Evolutionary conservation across 805 yeast species (phyloP).

Genomic region (Candida maltosa): DNA sequence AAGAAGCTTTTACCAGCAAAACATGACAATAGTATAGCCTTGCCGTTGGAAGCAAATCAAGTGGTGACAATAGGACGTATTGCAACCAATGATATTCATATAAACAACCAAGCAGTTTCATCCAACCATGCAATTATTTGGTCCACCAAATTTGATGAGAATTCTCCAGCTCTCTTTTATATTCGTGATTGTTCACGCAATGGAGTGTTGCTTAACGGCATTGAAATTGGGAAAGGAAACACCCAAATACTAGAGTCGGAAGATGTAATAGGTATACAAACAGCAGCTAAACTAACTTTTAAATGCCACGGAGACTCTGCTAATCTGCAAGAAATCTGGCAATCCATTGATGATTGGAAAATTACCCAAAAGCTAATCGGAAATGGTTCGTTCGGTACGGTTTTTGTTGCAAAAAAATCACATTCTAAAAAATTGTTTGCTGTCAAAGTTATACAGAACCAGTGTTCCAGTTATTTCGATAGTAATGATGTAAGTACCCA

Average conservation of each 20-base stretch:
- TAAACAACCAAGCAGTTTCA: conserved; percentile 41
- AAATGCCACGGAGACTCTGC: background rate
- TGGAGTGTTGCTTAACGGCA: conserved; percentile 47
- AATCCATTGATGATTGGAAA: conserved; percentile 30
- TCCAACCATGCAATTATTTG: conserved; percentile 46
- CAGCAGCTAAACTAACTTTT: conserved; percentile 5
- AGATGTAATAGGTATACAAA: conserved; percentile 38
- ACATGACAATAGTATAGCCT: too few species aligned
- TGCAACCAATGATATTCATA: conserved; percentile 22
- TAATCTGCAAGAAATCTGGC: background rate
- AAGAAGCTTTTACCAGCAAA: too few species aligned
- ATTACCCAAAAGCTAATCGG: conserved; percentile 44
- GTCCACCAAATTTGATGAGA: conserved; percentile 48
- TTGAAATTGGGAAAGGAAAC: conserved; percentile 22
- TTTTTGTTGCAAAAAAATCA: conserved; percentile 30
- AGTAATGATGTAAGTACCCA: background rate
- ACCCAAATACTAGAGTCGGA: conserved; percentile 31
- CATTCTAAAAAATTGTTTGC: conserved; percentile 37
- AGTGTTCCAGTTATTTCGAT: background rate
- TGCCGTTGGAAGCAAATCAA: conserved; percentile 27
- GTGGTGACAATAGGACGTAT: conserved; percentile 45
- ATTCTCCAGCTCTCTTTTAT: conserved; percentile 45
- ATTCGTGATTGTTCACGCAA: conserved; percentile 50
- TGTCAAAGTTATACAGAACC: conserved; percentile 39
- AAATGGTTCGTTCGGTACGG: conserved; percentile 58